phyloP scores from a whole-genome alignment of 75 land plant species.

The Chamaecyparis obtusa region DNA sequence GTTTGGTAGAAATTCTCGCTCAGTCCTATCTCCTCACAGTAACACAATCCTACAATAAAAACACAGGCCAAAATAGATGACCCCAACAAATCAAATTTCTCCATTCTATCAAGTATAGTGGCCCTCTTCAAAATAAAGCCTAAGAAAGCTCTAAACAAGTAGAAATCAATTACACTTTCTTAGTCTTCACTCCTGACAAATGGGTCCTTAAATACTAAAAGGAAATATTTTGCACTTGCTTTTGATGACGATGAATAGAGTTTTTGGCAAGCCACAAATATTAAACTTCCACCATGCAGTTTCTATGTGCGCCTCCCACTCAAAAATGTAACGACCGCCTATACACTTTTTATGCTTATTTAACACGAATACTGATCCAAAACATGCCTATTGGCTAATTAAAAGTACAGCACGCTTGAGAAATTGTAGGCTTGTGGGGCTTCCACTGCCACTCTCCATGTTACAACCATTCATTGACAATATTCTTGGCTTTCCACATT shows the following conservation, averaged over 20 bases:
- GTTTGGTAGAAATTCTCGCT: constrained; percentile 30
- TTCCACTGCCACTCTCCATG: too few relatives aligned
- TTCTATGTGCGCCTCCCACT: too few relatives aligned
- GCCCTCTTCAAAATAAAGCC: not conserved
- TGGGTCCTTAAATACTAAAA: not conserved
- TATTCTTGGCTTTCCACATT: too few relatives aligned
- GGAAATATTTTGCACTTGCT: not conserved
- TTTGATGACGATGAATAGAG: not conserved
- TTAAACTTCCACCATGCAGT: not conserved
- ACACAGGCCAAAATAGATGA: not conserved
- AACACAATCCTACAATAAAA: not conserved
- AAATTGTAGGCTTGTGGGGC: too few relatives aligned
- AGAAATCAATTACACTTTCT: not conserved
- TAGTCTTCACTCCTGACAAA: not conserved
- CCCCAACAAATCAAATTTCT: not conserved
- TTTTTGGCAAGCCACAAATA: not conserved
- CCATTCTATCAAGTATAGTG: not conserved
- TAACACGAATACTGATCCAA: too few relatives aligned
- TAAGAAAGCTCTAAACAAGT: not conserved
- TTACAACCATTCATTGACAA: too few relatives aligned
- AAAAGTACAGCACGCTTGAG: too few relatives aligned
- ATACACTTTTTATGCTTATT: too few relatives aligned
- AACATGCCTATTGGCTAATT: too few relatives aligned
- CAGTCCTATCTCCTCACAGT: constrained; percentile 4
- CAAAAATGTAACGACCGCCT: too few relatives aligned